Evolutionary conservation across 176 grass and related monocot species (phyloP).

Genomic region (Elaeis guineensis): DNA sequence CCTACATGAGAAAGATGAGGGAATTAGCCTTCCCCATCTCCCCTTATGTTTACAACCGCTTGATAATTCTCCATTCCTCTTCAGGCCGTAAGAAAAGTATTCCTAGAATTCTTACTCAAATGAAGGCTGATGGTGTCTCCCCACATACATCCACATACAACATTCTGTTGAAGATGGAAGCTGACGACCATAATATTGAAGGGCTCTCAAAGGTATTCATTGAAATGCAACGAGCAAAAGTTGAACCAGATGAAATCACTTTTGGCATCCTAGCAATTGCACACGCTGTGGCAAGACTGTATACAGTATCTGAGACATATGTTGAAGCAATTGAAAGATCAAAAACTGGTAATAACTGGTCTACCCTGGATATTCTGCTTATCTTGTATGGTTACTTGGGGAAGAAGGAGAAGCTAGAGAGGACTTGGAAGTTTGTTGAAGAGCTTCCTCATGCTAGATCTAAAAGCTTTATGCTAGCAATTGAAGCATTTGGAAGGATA

Average conservation of each 20-base stretch:
- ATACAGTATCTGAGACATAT: constrained; percentile 62
- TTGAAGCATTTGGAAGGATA: constrained; percentile 83
- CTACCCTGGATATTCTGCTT: constrained; percentile 84
- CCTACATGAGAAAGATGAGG: constrained; percentile 98
- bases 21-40: constrained; percentile 58
- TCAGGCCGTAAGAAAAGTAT: constrained; percentile 67
- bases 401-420: constrained; percentile 58
- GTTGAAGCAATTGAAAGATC: constrained; percentile 71
- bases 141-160: constrained; percentile 83
- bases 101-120: constrained; percentile 62
- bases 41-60: constrained; percentile 55
- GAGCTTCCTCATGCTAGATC: constrained; percentile 53
- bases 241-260: constrained; percentile 91
- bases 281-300: constrained; percentile 78
- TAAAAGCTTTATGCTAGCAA: constrained; percentile 68
- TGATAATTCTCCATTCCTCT: constrained; percentile 83
- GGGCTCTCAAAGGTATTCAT: constrained; percentile 69
- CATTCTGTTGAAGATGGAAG: constrained; percentile 84
- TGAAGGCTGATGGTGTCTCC: constrained; percentile 60
- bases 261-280: constrained; percentile 79
- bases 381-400: constrained; percentile 75
- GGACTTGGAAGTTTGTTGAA: constrained; percentile 56
- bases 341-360: constrained; percentile 77
- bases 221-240: constrained; percentile 68
- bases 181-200: constrained; percentile 75